phyloP scores from a whole-genome alignment of 2,329 filamentous ascomycete species.

The Volutella citrinella region DNA sequence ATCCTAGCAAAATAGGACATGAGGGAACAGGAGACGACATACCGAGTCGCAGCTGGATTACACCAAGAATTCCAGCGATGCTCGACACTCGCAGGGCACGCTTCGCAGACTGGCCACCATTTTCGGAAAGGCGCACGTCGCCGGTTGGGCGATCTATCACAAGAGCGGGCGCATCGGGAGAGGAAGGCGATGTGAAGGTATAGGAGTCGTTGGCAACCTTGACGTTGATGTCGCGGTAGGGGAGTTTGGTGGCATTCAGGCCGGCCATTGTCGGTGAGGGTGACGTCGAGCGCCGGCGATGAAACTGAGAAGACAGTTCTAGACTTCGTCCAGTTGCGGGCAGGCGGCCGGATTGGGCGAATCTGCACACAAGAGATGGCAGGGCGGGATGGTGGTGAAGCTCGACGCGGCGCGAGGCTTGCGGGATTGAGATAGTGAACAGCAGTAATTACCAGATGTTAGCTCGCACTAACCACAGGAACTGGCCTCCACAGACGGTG shows the following conservation, averaged over 20 bases:
- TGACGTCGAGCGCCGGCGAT: background rate
- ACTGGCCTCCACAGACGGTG: slow-evolving; percentile 10
- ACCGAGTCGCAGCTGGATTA: slow-evolving; percentile 92
- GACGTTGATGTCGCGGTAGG: slow-evolving; percentile 96
- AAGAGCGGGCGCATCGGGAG: slow-evolving; percentile 81
- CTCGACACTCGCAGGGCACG: slow-evolving; percentile 74
- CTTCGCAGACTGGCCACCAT: slow-evolving; percentile 70
- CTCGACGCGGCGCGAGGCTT: slow-evolving; percentile 15
- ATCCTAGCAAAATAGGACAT: no score
- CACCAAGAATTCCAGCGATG: slow-evolving; percentile 90
- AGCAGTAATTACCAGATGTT: background rate
- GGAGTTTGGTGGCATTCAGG: slow-evolving; percentile 44
- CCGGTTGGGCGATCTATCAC: slow-evolving; percentile 90
- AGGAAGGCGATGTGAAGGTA: slow-evolving; percentile 94
- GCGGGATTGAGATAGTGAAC: background rate
- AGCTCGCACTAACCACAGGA: background rate
- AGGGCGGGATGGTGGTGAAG: slow-evolving; percentile 16
- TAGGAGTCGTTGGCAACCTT: slow-evolving; percentile 90
- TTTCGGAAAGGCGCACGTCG: slow-evolving; percentile 82
- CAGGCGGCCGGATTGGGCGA: no score
- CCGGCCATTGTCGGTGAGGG: slow-evolving; percentile 33
- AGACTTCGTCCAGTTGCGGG: no score
- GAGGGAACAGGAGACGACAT: no score
- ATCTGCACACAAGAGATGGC: no score
- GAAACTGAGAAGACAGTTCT: no score